Base-by-base conservation (phyloP, 495 filamentous ascomycete species). In the Aspergillus bertholletiae region DNA sequence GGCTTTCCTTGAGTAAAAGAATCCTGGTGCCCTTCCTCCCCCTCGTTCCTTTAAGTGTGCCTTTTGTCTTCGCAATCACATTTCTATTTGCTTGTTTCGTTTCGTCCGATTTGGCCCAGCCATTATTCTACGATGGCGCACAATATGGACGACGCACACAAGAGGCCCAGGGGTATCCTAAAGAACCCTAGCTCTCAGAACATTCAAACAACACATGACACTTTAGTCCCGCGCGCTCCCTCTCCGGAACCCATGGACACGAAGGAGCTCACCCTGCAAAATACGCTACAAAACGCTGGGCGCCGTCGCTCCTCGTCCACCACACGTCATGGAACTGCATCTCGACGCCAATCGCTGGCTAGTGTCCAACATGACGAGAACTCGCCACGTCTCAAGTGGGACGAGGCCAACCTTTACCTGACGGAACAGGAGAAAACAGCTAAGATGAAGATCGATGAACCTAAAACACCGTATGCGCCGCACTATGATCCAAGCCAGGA, bases 401-500 rank as follows among this genome's bases (percentile, higher is more conserved):
- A 98, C 63, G 94, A 98, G 69, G 94, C 90, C 20, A 97, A 97
- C 59, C 77, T 98, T 20, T 97, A 97, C 69, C 79, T 97, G 12
- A 90, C 92, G 5, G 94, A 97, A 74, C 94, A 97, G 69, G 89
- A 97, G 71, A 92, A 89, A 67, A 90, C 85, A 32, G 83, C 88
- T 27, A 97, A 93, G 43, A 97, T 97, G 95, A 97, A 97, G 79
- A 97, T 98, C 64, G 86, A 89, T 60, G 94, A 98, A 74, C 94
- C 94, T 46, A 98, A 98, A 80, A 98, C 94, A 17, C 94, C 94
- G 0, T 98, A 90, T 60, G 94, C 90, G 15, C 87, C 84, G 61
- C 88, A 88, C 56, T 97, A 97, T 64, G 91, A 98, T 63, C 91
- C 92, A 15, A 64, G 82, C 28, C 88, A 96, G 62, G 94, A 97